Percentiles rank a stretch among this genome's conserved stretches.
Evolutionary conservation across 805 yeast genomes (phyloP).

Genomic region (Wickerhamiella vanderwaltii): DNA sequence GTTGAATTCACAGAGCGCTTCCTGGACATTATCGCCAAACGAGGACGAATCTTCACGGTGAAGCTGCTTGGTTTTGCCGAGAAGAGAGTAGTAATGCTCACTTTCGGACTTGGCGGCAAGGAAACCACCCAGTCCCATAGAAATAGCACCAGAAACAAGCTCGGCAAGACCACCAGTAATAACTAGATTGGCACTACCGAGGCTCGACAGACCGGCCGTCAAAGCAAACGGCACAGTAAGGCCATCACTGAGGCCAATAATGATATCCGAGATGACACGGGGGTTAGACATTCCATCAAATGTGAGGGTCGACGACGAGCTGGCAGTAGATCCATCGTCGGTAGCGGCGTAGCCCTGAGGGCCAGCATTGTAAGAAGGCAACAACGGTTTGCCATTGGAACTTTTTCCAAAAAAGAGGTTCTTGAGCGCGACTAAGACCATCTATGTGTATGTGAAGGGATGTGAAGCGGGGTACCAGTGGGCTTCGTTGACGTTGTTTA

Average conservation of each 20-base stretch:
- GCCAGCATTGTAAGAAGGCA: conserved; percentile 20
- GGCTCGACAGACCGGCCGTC: conserved; percentile 86
- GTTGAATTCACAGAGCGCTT: conserved; percentile 60
- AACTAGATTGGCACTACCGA: conserved; percentile 81
- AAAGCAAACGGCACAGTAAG: conserved; percentile 97
- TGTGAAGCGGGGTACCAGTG: not conserved
- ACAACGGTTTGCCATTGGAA: conserved; percentile 20
- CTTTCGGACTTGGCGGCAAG: conserved; percentile 84
- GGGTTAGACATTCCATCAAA: conserved; percentile 36
- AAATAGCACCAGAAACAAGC: conserved; percentile 89
- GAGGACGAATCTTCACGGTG: conserved; percentile 23
- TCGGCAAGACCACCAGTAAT: conserved; percentile 98
- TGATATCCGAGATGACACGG: conserved; percentile 83
- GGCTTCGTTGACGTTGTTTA: too few relatives aligned
- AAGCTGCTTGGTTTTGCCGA: conserved; percentile 22
- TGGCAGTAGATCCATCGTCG: conserved; percentile 14
- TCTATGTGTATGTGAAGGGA: conserved; percentile 8
- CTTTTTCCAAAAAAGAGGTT: conserved; percentile 23
- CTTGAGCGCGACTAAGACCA: conserved; percentile 27
- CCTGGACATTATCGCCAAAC: conserved; percentile 68
- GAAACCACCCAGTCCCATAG: conserved; percentile 97
- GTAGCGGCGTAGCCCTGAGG: conserved; percentile 16
- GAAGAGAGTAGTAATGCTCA: conserved; percentile 25
- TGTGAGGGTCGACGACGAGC: conserved; percentile 13
- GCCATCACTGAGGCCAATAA: conserved; percentile 91